Base-by-base conservation (phyloP, 192 early-diverging fungal species). In the Podila verticillata region DNA sequence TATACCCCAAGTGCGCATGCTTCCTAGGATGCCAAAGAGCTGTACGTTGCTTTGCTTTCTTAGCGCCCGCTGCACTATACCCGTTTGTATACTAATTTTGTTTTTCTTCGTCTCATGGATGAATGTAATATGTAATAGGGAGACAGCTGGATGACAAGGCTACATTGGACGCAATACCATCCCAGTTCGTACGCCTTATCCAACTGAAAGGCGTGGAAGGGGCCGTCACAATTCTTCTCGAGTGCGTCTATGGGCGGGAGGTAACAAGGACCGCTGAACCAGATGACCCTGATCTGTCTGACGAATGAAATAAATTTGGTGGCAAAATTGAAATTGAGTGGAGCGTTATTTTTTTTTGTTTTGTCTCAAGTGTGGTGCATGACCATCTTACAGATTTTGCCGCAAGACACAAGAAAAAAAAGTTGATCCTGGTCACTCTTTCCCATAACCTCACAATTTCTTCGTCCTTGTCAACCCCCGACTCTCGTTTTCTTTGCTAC, bases 141-240 rank as follows among this genome's bases (percentile, higher is more conserved):
- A 67, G 60, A 72, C 64, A 68, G 17, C 61, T 65, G 19, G 77
- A 80, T 60, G 69, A 72, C 8, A 72, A 72, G 57, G 48, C 28
- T 6, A 72, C 66, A 26, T 17, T 80, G 65, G 77, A 80, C 54
- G 66, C 49, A 24, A 80, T 80, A 26, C 70, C 77, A 22, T 63
- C 61, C 10, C 77, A 80, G 20, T 80, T 80, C 59, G 44, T 59
- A 4, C 77, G 77, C 3, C 65, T 80, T 3, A 8, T 80, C 7
- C 77, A 80, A 44, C 60, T 80, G 19, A 80, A 72, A 36, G 77
- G 77, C 4, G 66, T 63, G 4, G 77, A 80, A 34, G 70, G 56
- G 2, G 77, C 77, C 7, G 66, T 72, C 15, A 51, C 65, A 5
- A n/a, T 72, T 4, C 28, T 80, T 19, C 66, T 80, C 2, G 57